Conservation (phyloP, 1,284 basidiomycete species). For the Inonotus hispidus region DNA sequence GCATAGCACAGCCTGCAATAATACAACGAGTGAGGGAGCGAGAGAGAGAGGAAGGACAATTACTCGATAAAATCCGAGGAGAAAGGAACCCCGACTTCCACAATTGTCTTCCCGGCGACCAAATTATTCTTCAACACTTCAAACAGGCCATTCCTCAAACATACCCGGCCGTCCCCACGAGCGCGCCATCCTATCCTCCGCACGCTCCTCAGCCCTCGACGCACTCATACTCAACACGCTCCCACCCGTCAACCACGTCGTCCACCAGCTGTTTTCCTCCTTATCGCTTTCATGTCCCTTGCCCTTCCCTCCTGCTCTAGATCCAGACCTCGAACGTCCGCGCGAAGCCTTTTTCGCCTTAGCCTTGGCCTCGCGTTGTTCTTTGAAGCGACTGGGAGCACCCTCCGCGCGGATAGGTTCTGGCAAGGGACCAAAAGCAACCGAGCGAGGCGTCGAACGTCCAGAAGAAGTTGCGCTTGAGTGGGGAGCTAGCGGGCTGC, state of each 20-base stretch:
- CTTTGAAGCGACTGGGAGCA: slow-evolving; percentile 23
- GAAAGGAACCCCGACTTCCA: too few relatives aligned
- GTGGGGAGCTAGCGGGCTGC: slow-evolving; percentile 21
- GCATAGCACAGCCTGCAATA: too few relatives aligned
- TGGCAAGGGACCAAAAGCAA: slow-evolving; percentile 68
- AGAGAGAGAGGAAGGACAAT: too few relatives aligned
- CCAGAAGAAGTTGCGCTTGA: slow-evolving; percentile 28
- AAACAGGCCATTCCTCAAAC: slow-evolving; percentile 57
- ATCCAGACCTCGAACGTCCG: neutral
- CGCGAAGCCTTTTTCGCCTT: slow-evolving; percentile 21
- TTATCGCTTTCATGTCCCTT: slow-evolving; percentile 19
- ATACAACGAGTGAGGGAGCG: too few relatives aligned
- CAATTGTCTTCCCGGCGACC: neutral
- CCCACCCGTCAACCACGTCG: slow-evolving; percentile 37
- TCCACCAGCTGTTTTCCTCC: slow-evolving; percentile 42
- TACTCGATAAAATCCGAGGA: too few relatives aligned
- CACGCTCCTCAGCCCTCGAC: slow-evolving; percentile 38
- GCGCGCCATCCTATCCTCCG: slow-evolving; percentile 45
- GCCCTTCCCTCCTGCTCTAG: slow-evolving; percentile 17
- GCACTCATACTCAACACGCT: slow-evolving; percentile 22
- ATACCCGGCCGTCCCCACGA: slow-evolving; percentile 43
- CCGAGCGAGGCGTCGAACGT: slow-evolving; percentile 64
- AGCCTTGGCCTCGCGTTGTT: slow-evolving; percentile 27
- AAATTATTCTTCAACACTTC: slow-evolving; percentile 8
- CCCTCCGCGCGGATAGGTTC: slow-evolving; percentile 45